Evolutionary conservation across 768 basidiomycete genomes (phyloP), one percentile per base, ranked within the genome.

Genomic region (Rhizopogon salebrosus): DNA sequence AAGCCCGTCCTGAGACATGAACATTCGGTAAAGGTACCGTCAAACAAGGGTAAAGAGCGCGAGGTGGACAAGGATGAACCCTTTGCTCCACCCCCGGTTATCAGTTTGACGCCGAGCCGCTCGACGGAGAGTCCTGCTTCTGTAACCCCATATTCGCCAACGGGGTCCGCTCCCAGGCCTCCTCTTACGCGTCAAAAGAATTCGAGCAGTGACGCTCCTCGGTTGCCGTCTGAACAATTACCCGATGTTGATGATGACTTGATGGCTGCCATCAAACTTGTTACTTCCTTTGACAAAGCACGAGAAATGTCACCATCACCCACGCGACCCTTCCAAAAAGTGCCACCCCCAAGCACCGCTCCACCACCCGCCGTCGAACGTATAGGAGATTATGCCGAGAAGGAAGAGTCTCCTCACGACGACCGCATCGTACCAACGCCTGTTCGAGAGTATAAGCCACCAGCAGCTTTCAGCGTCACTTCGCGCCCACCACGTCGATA

Each of bases 401-500:
- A 45, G 5, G 39, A 26, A 48, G 51, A 20, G 51, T 55, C 42
- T 27, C 45, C n/a, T 23, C 37, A 16, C 38, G 40, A 35, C 42
- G 52, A 68, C 23, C 60, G 54, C 34, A 68, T 70, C 16, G 58
- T 79, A 18, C 84, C 84, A 8, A 84, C 83, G 43, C 77, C 77
- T 22, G 84, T 85, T 56, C 80, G 78, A 56, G 72, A 76, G 60
- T 75, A 81, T 29, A 68, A 77, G 42, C 78, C 82, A 4, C 75
- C 75, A 9, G 76, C 80, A 6, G 71, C 82, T 24, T 85, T 85
- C 60, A 80, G 79, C 54, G 84, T 85, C 41, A 82, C 79, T 2
- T 84, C 83, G 18, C 69, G 84, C 20, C 83, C 83, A 20, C 70
- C 74, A 43, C 63, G 79, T 26, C 62, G 64, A 48, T 72, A 60